These are phyloP conservation scores for Bremia lactucae DNA, from an alignment of 352 stramenopile genomes.

Conservation along the genomic window DNA sequence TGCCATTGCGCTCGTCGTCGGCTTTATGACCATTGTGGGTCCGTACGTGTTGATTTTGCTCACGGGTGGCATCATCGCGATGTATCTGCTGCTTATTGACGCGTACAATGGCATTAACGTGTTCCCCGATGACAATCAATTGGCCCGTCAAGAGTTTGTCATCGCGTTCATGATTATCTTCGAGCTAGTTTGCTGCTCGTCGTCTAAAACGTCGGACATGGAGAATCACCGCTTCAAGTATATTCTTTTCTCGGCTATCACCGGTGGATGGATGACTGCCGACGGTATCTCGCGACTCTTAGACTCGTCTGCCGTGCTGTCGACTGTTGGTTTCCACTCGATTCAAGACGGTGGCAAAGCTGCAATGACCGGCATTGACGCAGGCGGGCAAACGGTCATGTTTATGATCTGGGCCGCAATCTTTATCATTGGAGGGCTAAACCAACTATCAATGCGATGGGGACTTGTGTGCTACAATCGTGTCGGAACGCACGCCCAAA, in stretches of 20 bases:
- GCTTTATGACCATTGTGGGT: slow-evolving; percentile 66
- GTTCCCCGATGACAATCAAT: slow-evolving; percentile 58
- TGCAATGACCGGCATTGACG: slow-evolving; percentile 41
- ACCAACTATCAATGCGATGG: slow-evolving; percentile 82
- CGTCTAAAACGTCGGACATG: slow-evolving; percentile 69
- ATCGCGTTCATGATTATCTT: slow-evolving; percentile 84
- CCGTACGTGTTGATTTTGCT: slow-evolving; percentile 56
- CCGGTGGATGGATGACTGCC: slow-evolving; percentile 63
- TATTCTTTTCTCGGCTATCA: slow-evolving; percentile 59
- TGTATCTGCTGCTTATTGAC: slow-evolving; percentile 75
- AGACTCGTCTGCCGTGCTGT: slow-evolving; percentile 43
- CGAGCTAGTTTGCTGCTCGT: slow-evolving; percentile 64
- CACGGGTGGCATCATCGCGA: slow-evolving; percentile 54
- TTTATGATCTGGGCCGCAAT: slow-evolving; percentile 72
- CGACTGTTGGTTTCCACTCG: slow-evolving; percentile 47
- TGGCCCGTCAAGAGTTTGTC: slow-evolving; percentile 82
- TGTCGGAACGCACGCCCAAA: slow-evolving; percentile 56
- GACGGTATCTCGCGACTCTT: slow-evolving; percentile 71
- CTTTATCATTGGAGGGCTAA: slow-evolving; percentile 45
- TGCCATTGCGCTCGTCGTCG: slow-evolving; percentile 47
- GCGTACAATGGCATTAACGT: slow-evolving; percentile 50
- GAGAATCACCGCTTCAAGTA: slow-evolving; percentile 88
- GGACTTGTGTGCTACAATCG: slow-evolving; percentile 85
- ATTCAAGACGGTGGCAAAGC: slow-evolving; percentile 50
- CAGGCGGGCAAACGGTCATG: slow-evolving; percentile 51